These are phyloP conservation scores for Pulveroboletus frians DNA, from an alignment of 768 basidiomycete species.

Conservation along the genomic window DNA sequence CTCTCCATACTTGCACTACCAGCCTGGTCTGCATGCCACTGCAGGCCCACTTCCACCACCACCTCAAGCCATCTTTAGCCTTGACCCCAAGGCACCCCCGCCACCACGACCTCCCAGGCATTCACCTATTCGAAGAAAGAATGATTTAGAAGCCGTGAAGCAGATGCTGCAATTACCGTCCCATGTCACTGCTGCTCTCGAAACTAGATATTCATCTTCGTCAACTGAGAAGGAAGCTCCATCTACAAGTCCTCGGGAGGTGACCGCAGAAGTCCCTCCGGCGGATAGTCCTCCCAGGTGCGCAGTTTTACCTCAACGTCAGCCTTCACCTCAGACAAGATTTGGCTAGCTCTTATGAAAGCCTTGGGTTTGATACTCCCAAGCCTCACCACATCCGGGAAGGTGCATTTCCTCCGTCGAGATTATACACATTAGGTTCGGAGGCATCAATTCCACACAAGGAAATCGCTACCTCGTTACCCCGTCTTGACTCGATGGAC, in stretches of 20 bases:
- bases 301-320: neutral
- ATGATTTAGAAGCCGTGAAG: slow-evolving; percentile 54
- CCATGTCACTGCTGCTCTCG: slow-evolving; percentile 45
- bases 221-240: slow-evolving; percentile 13
- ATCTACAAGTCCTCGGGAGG: slow-evolving; percentile 30
- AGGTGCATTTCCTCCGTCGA: slow-evolving; percentile 59
- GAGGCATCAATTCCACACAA: slow-evolving; percentile 9
- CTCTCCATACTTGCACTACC: slow-evolving; percentile 52
- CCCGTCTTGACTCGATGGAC: slow-evolving; percentile 31
- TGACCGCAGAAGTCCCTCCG: neutral
- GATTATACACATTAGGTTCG: slow-evolving; percentile 26
- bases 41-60: slow-evolving; percentile 72
- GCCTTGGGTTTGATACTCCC: slow-evolving; percentile 5
- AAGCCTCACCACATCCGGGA: slow-evolving; percentile 44
- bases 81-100: slow-evolving; percentile 45
- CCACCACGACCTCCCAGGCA: slow-evolving; percentile 58
- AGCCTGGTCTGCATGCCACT: slow-evolving; percentile 64
- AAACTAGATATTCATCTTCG: slow-evolving; percentile 16
- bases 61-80: slow-evolving; percentile 50
- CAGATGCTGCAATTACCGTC: slow-evolving; percentile 56
- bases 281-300: slow-evolving; percentile 18
- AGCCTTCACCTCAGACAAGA: neutral
- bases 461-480: slow-evolving; percentile 18
- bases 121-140: slow-evolving; percentile 45
- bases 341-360: slow-evolving; percentile 23